Conservation (phyloP, 1,284 basidiomycete genomes). For the Leccinum angustisporum region DNA sequence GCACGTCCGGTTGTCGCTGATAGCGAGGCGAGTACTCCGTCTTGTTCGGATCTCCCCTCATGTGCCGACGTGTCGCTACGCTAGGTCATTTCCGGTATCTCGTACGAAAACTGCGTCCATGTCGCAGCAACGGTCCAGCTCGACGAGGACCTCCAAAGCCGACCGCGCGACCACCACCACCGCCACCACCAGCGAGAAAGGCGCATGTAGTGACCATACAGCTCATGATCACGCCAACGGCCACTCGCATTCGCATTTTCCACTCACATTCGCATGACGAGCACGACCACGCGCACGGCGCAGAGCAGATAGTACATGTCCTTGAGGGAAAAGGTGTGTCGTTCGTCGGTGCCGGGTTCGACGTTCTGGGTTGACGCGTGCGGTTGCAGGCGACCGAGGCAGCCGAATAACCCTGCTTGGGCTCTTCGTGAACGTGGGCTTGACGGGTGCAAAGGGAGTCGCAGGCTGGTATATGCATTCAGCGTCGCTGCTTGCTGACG, state of each 20-base stretch:
- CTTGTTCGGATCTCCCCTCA: neutral
- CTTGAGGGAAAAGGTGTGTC: conserved; percentile 63
- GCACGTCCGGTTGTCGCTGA: neutral
- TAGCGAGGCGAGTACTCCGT: conserved; percentile 15
- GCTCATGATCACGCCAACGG: conserved; percentile 15
- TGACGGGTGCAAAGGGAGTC: conserved; percentile 82
- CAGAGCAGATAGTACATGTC: conserved; percentile 72
- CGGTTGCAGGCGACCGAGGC: conserved; percentile 68
- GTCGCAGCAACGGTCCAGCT: conserved; percentile 36
- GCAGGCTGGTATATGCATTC: conserved; percentile 90
- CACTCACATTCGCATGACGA: conserved; percentile 70
- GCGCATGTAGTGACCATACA: conserved; percentile 13
- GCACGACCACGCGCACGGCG: conserved; percentile 63
- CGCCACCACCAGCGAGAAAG: neutral
- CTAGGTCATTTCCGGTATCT: conserved; percentile 12
- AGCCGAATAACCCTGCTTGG: conserved; percentile 86
- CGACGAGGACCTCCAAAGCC: conserved; percentile 27
- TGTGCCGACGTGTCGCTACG: conserved; percentile 8
- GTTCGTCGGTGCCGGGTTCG: neutral
- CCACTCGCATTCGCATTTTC: conserved; percentile 53
- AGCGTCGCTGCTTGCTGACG: conserved; percentile 90
- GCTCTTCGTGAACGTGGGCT: conserved; percentile 79
- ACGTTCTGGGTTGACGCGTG: conserved; percentile 8
- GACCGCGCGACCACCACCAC: neutral
- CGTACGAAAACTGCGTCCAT: conserved; percentile 24